Evolutionary conservation across 345 rosid species (phyloP).

Genomic region (Citrus maxima): DNA sequence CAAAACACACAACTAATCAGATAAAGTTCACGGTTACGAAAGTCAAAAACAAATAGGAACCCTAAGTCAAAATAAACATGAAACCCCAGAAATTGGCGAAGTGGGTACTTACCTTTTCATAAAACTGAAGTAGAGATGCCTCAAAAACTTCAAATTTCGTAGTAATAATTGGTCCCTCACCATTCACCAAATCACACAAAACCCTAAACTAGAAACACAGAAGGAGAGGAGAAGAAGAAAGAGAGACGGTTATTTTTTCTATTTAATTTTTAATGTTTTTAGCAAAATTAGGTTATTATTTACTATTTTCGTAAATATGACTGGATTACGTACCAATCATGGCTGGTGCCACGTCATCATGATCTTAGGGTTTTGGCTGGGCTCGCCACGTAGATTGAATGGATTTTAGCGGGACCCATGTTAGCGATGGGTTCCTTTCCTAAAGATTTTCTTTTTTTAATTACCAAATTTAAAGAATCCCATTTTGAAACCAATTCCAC

Average conservation of each 20-base stretch:
- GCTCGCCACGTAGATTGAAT: slow-evolving; percentile 3
- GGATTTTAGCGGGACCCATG: not conserved
- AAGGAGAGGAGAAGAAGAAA: not conserved
- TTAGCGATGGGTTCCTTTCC: not conserved
- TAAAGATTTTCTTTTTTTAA: too few species aligned
- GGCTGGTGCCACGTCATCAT: not conserved
- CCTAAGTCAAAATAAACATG: not conserved
- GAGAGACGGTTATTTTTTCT: not conserved
- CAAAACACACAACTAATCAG: not conserved
- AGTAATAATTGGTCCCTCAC: not conserved
- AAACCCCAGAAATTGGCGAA: not conserved
- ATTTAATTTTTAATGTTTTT: not conserved
- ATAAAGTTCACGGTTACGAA: not conserved
- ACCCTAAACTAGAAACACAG: not conserved
- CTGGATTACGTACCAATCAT: not conserved
- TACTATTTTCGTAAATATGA: not conserved
- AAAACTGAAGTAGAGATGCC: not conserved
- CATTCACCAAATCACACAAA: slow-evolving; percentile 11
- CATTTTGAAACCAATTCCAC: not conserved
- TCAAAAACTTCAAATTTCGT: not conserved
- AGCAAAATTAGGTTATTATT: not conserved
- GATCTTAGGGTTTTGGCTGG: not conserved
- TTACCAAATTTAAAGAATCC: not conserved
- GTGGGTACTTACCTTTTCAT: not conserved
- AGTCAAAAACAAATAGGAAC: not conserved